Evolutionary conservation across 2,329 filamentous ascomycete genomes (phyloP).

Genomic region (Mollisiaceae sp.): DNA sequence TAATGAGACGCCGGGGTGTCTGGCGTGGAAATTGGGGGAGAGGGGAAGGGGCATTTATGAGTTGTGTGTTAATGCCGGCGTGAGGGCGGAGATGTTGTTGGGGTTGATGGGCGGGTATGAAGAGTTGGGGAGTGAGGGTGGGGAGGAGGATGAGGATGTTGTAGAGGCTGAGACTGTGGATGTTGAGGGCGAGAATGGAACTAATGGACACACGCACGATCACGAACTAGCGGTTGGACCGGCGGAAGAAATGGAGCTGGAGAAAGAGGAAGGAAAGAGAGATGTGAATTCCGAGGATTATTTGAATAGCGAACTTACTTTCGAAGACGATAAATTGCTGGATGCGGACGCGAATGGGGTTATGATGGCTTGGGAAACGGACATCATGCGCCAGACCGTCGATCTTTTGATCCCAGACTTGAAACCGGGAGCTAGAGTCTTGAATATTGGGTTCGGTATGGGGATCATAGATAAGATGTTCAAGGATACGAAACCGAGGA

Average conservation of each 20-base stretch:
- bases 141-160: slow-evolving; percentile 37
- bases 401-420: slow-evolving; percentile 62
- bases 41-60: slow-evolving; percentile 73
- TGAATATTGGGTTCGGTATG: slow-evolving; percentile 92
- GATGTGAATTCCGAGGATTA: slow-evolving; percentile 70
- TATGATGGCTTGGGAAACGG: slow-evolving; percentile 93
- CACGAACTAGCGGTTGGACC: slow-evolving; percentile 18
- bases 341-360: slow-evolving; percentile 81
- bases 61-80: slow-evolving; percentile 85
- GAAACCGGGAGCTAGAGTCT: slow-evolving; percentile 64
- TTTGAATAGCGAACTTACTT: slow-evolving; percentile 69
- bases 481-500: slow-evolving; percentile 66
- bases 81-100: slow-evolving; percentile 87
- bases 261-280: slow-evolving; percentile 29
- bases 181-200: slow-evolving; percentile 34
- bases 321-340: slow-evolving; percentile 69
- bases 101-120: slow-evolving; percentile 84
- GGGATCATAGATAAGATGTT: slow-evolving; percentile 85
- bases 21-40: slow-evolving; percentile 74
- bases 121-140: slow-evolving; percentile 57
- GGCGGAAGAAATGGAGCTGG: slow-evolving; percentile 20
- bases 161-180: slow-evolving; percentile 42
- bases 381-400: slow-evolving; percentile 82
- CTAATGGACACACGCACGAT: slow-evolving; percentile 27
- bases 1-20: slow-evolving; percentile 89